phyloP scores from a whole-genome alignment of 768 basidiomycete genomes.

The Amanita rubescens region DNA sequence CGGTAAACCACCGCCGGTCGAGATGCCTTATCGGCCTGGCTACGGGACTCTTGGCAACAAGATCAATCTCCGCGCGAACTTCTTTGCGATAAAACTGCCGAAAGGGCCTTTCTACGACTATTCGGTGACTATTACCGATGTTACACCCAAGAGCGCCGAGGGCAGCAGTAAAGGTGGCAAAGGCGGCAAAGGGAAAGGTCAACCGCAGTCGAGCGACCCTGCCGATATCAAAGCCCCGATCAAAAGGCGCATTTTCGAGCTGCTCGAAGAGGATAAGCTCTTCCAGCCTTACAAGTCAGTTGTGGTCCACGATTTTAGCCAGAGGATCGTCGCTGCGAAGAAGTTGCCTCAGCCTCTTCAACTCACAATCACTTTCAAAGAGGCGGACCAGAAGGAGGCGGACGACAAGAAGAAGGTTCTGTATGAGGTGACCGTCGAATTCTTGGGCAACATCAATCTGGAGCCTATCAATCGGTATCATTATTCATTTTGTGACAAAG shows the following conservation, averaged over 20 bases:
- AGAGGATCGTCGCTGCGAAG: constrained; percentile 38
- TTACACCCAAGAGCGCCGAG: constrained; percentile 37
- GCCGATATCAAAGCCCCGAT: constrained; percentile 17
- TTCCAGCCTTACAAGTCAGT: constrained; percentile 26
- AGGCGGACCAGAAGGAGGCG: constrained; percentile 32
- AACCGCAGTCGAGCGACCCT: constrained; percentile 27
- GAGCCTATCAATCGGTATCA: neutral
- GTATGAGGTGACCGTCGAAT: constrained; percentile 25
- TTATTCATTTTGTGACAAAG: too few species aligned
- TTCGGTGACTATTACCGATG: constrained; percentile 42
- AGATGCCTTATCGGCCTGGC: constrained; percentile 46
- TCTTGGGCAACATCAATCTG: neutral
- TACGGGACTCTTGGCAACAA: constrained; percentile 44
- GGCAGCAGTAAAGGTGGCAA: neutral
- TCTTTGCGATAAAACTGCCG: constrained; percentile 47
- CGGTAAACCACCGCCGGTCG: constrained; percentile 22
- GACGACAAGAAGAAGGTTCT: constrained; percentile 24
- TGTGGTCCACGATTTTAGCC: constrained; percentile 47
- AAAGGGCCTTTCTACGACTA: constrained; percentile 50
- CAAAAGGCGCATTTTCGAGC: constrained; percentile 48
- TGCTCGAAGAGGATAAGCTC: constrained; percentile 37
- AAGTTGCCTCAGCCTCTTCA: constrained; percentile 38
- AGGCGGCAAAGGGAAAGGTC: neutral
- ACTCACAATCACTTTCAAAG: constrained; percentile 34
- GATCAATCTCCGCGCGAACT: constrained; percentile 52